These are phyloP conservation scores for Pyrus bretschneideri DNA, from an alignment of 306 rosid species.

Conservation along the genomic window DNA sequence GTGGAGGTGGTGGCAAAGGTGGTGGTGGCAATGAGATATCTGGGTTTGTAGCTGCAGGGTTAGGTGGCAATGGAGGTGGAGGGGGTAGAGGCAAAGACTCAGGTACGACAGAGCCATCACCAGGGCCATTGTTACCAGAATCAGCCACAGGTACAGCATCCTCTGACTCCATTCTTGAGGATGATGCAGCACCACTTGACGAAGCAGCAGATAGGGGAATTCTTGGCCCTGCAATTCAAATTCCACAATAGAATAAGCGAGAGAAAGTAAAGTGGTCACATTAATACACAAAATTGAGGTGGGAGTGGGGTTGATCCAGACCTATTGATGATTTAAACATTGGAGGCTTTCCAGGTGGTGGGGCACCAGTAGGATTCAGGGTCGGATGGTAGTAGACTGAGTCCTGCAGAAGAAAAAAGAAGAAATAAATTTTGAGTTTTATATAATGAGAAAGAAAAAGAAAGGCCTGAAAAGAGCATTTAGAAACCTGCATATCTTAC, in stretches of 20 bases:
- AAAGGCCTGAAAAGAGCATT: neutral
- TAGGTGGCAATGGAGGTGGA: constrained; percentile 95
- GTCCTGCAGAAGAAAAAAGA: constrained; percentile 42
- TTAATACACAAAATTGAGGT: neutral
- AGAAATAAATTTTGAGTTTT: neutral
- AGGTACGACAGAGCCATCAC: constrained; percentile 56
- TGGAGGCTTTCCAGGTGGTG: constrained; percentile 99
- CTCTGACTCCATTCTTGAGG: constrained; percentile 55
- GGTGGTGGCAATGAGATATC: constrained; percentile 80
- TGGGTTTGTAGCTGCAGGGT: constrained; percentile 48
- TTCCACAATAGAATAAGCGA: constrained; percentile 18
- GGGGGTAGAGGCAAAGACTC: constrained; percentile 90
- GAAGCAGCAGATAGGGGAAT: constrained; percentile 85
- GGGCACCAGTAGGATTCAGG: constrained; percentile 96
- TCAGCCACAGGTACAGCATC: constrained; percentile 63
- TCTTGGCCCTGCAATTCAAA: constrained; percentile 72
- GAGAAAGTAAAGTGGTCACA: neutral
- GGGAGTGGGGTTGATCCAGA: neutral
- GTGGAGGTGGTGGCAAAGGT: constrained; percentile 79
- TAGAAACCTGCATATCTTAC: constrained; percentile 32
- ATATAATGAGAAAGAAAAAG: neutral
- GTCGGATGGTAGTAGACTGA: constrained; percentile 89
- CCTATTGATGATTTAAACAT: constrained; percentile 94
- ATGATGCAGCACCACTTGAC: constrained; percentile 68
- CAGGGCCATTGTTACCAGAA: constrained; percentile 30